Evolutionary conservation across 2,329 filamentous ascomycete genomes (phyloP).

Genomic region (Aquanectria penicillioides): DNA sequence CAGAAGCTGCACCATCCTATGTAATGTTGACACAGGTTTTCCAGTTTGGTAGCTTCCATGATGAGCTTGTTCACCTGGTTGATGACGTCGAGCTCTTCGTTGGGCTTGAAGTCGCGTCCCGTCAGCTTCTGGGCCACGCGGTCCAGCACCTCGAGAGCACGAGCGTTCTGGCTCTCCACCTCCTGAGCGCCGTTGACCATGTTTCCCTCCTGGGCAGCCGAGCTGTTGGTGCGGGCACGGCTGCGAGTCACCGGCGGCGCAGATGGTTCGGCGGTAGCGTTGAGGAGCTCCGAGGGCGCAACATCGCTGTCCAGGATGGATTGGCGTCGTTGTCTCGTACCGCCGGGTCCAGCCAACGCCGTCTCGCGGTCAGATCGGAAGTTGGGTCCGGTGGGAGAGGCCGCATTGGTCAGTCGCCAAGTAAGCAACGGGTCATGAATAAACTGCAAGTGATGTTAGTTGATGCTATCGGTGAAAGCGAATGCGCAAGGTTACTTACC

Average conservation of each 20-base stretch:
- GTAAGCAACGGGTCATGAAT: constrained; percentile 99
- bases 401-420: constrained; percentile 82
- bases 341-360: constrained; percentile 58
- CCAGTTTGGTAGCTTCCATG: constrained; percentile 92
- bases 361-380: constrained; percentile 71
- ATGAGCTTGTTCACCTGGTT: constrained; percentile 95
- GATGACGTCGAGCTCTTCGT: constrained; percentile 84
- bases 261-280: constrained; percentile 54
- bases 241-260: constrained; percentile 60
- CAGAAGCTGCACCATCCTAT: constrained; percentile 99
- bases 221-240: constrained; percentile 70
- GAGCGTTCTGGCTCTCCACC: constrained; percentile 88
- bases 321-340: constrained; percentile 67
- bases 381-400: constrained; percentile 72
- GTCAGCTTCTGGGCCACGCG: constrained; percentile 96
- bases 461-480: no score
- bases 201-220: constrained; percentile 50
- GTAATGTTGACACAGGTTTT: constrained; percentile 98
- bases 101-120: constrained; percentile 88
- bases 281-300: constrained; percentile 68
- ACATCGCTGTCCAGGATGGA: constrained; percentile 75
- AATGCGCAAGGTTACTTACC: constrained; percentile 68
- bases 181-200: constrained; percentile 55
- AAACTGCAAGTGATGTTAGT: constrained; percentile 68
- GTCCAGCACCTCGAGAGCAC: constrained; percentile 89